Conservation (phyloP, 495 filamentous ascomycete genomes). For the Darksidea phi region DNA sequence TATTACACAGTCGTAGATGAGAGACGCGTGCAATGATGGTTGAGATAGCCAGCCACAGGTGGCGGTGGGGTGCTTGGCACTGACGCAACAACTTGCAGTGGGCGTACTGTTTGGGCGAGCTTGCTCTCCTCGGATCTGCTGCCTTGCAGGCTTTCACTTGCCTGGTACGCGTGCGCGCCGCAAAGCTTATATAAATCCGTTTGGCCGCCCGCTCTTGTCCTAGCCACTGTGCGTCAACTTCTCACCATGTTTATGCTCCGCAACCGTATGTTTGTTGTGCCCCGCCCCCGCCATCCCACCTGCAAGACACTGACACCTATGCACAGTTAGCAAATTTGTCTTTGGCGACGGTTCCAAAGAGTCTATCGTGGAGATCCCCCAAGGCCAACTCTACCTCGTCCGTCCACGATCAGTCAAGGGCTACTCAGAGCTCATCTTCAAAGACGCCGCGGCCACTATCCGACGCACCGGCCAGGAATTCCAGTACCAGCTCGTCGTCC, state of each 20-base stretch:
- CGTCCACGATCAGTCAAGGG: constrained; percentile 93
- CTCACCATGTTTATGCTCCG: constrained; percentile 39
- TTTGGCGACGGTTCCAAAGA: constrained; percentile 93
- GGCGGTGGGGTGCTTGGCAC: neutral
- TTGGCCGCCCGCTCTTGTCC: neutral
- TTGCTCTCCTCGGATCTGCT: constrained; percentile 8
- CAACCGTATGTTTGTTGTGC: constrained; percentile 30
- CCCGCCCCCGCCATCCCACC: constrained; percentile 13
- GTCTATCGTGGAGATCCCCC: constrained; percentile 86
- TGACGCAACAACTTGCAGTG: neutral
- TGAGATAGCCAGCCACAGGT: no score
- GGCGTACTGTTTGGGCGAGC: neutral
- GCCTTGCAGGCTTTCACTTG: constrained; percentile 1
- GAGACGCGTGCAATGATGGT: no score
- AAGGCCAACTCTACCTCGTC: constrained; percentile 96
- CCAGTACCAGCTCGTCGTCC: constrained; percentile 95
- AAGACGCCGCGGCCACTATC: constrained; percentile 88
- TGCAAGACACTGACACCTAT: constrained; percentile 4
- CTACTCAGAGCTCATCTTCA: constrained; percentile 98
- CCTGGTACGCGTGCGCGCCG: constrained; percentile 4
- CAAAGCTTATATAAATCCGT: constrained; percentile 9
- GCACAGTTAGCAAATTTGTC: constrained; percentile 79
- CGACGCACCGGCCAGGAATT: constrained; percentile 89
- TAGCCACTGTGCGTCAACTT: neutral
- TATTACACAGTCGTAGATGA: no score